Percentiles rank a stretch among this genome's conserved stretches.
Conservation (phyloP, 176 grass and related monocot genomes). For the Triticum timopheevii region DNA sequence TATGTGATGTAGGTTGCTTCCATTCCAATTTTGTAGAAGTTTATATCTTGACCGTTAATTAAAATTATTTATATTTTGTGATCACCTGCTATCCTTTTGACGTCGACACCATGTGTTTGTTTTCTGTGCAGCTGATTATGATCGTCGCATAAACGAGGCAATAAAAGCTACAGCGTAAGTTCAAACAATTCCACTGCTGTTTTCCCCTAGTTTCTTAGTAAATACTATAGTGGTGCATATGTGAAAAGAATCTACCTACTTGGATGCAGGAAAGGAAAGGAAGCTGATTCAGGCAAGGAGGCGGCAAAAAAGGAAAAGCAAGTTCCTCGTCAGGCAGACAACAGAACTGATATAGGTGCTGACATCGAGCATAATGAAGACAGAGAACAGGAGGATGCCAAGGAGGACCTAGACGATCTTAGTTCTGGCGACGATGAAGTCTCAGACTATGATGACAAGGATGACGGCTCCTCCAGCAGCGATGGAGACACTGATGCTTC, state of each 20-base stretch:
- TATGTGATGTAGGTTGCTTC: conserved; percentile 18
- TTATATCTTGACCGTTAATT: conserved; percentile 21
- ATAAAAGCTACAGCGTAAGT: conserved; percentile 78
- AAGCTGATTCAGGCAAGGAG: conserved; percentile 25
- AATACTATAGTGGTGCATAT: too few relatives aligned
- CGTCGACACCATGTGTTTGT: conserved; percentile 22
- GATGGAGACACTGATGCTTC: conserved; percentile 30
- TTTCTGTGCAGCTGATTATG: conserved; percentile 76
- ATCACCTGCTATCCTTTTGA: background rate
- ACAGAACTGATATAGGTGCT: conserved; percentile 27
- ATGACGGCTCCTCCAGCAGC: conserved; percentile 14
- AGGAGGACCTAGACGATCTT: conserved; percentile 23
- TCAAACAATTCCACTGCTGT: conserved; percentile 9
- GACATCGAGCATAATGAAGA: conserved; percentile 24
- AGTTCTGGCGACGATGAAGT: conserved; percentile 37
- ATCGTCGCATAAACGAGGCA: conserved; percentile 77
- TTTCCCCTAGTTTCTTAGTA: background rate
- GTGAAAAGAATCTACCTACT: conserved; percentile 8
- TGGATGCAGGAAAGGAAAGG: conserved; percentile 47
- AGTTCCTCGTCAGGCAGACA: conserved; percentile 3
- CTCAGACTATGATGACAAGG: conserved; percentile 43
- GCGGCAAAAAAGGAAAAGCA: conserved; percentile 20
- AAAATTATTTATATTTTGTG: conserved; percentile 25
- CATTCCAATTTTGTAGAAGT: background rate
- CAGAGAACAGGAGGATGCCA: conserved; percentile 26